A percentile compares a stretch with the other conserved stretches of the same genome.
Conservation (phyloP, 306 rosid species). For the Cicer yamashitae region DNA sequence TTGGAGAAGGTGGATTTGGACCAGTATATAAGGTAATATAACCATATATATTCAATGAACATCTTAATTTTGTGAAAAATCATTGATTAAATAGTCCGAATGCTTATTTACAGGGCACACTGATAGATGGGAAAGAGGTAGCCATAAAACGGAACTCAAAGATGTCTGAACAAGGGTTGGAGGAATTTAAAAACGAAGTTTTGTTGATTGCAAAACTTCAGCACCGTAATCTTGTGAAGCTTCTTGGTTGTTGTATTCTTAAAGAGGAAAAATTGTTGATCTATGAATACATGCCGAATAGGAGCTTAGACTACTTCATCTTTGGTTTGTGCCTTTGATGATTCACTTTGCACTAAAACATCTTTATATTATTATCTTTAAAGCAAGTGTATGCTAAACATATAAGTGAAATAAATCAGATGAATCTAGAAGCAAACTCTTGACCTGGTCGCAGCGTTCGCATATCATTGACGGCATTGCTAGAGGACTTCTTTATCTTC, state of each 20-base stretch:
- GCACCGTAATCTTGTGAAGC: conserved; percentile 48
- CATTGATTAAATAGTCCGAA: neutral
- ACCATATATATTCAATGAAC: neutral
- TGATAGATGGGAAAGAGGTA: conserved; percentile 41
- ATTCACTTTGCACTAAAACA: neutral
- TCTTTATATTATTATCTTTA: neutral
- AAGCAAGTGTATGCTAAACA: neutral
- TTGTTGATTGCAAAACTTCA: conserved; percentile 43
- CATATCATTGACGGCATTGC: conserved; percentile 40
- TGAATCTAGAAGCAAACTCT: conserved; percentile 27
- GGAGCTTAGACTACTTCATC: conserved; percentile 43
- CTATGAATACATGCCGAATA: conserved; percentile 44
- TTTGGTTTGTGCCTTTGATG: conserved; percentile 33
- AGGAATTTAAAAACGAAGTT: conserved; percentile 45
- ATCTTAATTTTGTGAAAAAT: neutral
- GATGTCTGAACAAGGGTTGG: conserved; percentile 39
- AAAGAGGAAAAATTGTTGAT: conserved; percentile 37
- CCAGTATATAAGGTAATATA: conserved; percentile 54
- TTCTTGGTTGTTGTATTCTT: conserved; percentile 44
- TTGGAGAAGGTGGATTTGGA: conserved; percentile 65
- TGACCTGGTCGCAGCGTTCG: conserved; percentile 40
- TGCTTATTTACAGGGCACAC: conserved; percentile 38
- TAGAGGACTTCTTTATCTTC: conserved; percentile 47
- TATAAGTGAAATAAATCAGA: conserved; percentile 25
- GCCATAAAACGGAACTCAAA: conserved; percentile 45